Evolutionary conservation across 2,329 filamentous ascomycete species (phyloP), one percentile per base, ranked within the genome.

Genomic region (Pseudocercospora musae): DNA sequence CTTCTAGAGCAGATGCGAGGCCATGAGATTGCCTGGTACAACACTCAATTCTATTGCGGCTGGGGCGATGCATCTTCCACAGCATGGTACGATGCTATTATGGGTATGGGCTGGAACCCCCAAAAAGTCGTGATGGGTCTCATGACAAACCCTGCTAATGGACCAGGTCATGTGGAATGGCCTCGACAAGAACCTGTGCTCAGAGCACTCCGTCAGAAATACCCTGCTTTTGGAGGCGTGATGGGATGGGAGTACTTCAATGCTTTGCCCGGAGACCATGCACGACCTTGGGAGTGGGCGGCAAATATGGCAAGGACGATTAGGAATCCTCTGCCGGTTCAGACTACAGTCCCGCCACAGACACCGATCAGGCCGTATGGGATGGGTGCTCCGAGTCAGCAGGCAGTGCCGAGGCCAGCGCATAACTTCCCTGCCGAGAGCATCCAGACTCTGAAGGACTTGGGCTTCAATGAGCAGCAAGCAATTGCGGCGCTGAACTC

Each of bases 191-290:
- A 81, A 10, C 78, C 80, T 18, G 85, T 89, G 20, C 74, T 92
- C 49, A 80, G 81, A 29, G 72, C 80, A 44, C 73, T 92, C 66
- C 78, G 83, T 37, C 78, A 84, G 37, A 81, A 81, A 62, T 90
- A 90, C 70, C 84, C 85, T 1, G 79, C 79, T 0, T 95, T 96
- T 74, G 93, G 92, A 0, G 93, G 93, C 0, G 87, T 97, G 6
- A 95, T 95, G 87, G 92, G 92, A 2, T 97, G 93, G 93, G 93
- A 97, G 78, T 96, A 95, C 74, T 96, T 94, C 78, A 96, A 96
- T 78, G 86, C 88, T 59, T 75, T 87, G 62, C 89, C 90, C 0
- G 88, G 87, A 0, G 87, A 85, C 23, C 73, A 73, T 1, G 79
- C 80, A 11, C 78, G 81, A 59, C 90, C 91, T 0, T 94, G 89